These are phyloP conservation scores for Gymnopilus junonius DNA, from an alignment of 768 basidiomycete species.

Conservation along the genomic window DNA sequence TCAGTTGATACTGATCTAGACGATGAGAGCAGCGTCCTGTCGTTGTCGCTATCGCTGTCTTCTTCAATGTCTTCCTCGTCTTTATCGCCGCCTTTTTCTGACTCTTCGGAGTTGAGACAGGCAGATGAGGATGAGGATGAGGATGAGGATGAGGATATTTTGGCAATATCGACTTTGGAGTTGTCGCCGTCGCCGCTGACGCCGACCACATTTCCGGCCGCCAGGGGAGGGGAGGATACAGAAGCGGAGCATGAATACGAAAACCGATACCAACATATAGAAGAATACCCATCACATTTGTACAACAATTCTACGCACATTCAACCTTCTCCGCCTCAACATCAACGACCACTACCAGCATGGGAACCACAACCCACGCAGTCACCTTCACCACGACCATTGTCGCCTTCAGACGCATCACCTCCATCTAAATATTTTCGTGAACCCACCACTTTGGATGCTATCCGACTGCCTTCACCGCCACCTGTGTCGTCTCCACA, in stretches of 20 bases:
- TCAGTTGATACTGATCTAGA: conserved; percentile 25
- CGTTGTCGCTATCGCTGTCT: conserved; percentile 1
- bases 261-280: conserved; percentile 15
- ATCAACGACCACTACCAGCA: not conserved
- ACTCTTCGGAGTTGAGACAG: not conserved
- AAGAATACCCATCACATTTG: conserved; percentile 21
- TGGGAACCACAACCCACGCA: not conserved
- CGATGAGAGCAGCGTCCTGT: conserved; percentile 12
- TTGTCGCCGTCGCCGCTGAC: not conserved
- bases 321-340: not conserved
- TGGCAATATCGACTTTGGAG: not conserved
- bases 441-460: no score
- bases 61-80: conserved; percentile 16
- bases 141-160: not conserved
- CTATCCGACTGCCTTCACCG: not conserved
- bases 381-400: not conserved
- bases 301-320: conserved; percentile 4
- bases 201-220: not conserved
- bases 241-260: not conserved
- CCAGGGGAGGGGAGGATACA: not conserved
- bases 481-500: no score
- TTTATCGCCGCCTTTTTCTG: not conserved
- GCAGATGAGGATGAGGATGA: not conserved
- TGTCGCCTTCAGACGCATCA: not conserved
- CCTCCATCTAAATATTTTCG: not conserved